Evolutionary conservation across 2,329 filamentous ascomycete species (phyloP).

Genomic region (Cladosporium phlei): DNA sequence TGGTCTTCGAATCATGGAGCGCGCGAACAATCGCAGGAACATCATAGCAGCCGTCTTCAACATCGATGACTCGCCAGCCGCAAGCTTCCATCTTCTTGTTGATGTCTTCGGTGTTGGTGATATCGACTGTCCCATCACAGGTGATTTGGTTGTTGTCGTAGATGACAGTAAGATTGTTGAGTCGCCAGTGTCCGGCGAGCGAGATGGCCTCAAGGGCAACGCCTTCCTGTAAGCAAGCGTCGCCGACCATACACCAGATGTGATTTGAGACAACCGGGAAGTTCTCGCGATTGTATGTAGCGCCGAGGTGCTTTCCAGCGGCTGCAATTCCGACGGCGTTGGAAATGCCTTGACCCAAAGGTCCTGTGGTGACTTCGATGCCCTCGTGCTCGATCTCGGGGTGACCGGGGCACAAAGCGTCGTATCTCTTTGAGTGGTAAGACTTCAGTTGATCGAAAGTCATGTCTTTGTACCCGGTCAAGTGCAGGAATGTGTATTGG

Average conservation of each 20-base stretch:
- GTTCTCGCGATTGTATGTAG: constrained; percentile 49
- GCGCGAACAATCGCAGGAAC: constrained; percentile 46
- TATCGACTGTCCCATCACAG: constrained; percentile 54
- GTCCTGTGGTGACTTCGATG: constrained; percentile 57
- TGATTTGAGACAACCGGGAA: constrained; percentile 48
- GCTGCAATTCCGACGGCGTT: constrained; percentile 58
- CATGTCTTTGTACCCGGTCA: constrained; percentile 52
- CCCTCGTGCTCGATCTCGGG: constrained; percentile 56
- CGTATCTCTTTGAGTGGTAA: constrained; percentile 42
- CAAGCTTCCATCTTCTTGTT: constrained; percentile 55
- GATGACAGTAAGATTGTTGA: constrained; percentile 54
- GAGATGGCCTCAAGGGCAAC: constrained; percentile 54
- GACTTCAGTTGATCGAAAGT: constrained; percentile 54
- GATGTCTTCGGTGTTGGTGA: constrained; percentile 53
- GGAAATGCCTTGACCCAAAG: constrained; percentile 56
- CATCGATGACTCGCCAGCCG: constrained; percentile 53
- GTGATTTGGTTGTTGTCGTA: constrained; percentile 61
- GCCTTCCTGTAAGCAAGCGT: constrained; percentile 57
- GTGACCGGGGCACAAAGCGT: constrained; percentile 50
- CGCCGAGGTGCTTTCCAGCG: constrained; percentile 52
- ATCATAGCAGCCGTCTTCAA: constrained; percentile 51
- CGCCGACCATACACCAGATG: constrained; percentile 55
- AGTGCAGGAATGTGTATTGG: constrained; percentile 44
- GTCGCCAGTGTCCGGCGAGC: constrained; percentile 51
- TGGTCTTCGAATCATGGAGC: constrained; percentile 41